A percentile compares a stretch with the other conserved stretches of the same genome.
phyloP scores from a whole-genome alignment of 2,329 filamentous ascomycete species.

The Tricladium varicosporioides region DNA sequence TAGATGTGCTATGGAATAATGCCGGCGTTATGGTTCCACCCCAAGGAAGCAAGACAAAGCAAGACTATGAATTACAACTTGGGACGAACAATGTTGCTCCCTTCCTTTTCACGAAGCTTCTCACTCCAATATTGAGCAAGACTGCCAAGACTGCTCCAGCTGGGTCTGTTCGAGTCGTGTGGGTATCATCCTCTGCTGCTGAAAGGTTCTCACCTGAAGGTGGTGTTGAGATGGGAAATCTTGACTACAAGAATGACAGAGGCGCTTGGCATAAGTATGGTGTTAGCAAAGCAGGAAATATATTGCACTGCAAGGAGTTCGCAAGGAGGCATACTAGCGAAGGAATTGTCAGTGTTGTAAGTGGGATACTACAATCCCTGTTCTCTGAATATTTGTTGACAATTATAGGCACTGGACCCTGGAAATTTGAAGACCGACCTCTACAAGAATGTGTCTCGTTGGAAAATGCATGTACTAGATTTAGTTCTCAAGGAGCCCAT shows the following conservation, averaged over 20 bases:
- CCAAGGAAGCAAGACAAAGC: conserved; percentile 32
- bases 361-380: conserved; percentile 2
- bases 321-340: conserved; percentile 21
- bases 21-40: conserved; percentile 40
- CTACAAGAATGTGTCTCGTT: conserved; percentile 13
- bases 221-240: conserved; percentile 27
- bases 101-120: conserved; percentile 39
- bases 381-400: not conserved
- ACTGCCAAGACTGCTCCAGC: conserved; percentile 30
- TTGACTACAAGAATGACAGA: conserved; percentile 26
- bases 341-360: conserved; percentile 29
- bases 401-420: conserved; percentile 27
- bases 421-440: conserved; percentile 31
- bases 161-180: conserved; percentile 35
- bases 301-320: conserved; percentile 26
- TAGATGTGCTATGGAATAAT: conserved; percentile 42
- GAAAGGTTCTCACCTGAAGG: conserved; percentile 20
- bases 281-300: conserved; percentile 29
- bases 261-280: conserved; percentile 23
- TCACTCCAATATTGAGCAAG: conserved; percentile 34
- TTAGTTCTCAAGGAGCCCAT: conserved; percentile 22
- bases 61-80: conserved; percentile 38
- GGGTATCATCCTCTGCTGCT: conserved; percentile 33
- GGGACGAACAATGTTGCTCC: conserved; percentile 39
- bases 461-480: conserved; percentile 12